Conservation (phyloP, 495 filamentous ascomycete genomes). For the Neurospora tetrasperma region DNA sequence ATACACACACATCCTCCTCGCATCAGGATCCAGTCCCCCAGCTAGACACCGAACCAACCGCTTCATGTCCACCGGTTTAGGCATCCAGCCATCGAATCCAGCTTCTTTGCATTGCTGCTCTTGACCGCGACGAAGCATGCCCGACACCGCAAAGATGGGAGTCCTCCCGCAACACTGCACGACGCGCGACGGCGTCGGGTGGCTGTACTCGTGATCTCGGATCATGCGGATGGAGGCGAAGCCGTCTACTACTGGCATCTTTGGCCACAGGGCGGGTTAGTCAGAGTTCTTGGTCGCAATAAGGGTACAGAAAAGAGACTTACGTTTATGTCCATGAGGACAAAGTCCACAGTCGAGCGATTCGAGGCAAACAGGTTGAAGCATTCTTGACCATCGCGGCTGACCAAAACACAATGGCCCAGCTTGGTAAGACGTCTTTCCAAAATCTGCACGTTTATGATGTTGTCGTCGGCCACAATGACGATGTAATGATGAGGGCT, state of each 20-base stretch:
- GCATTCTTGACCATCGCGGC: constrained; percentile 72
- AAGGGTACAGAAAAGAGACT: not conserved
- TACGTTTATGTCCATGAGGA: constrained; percentile 19
- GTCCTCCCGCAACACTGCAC: constrained; percentile 13
- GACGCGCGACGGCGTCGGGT: constrained; percentile 10
- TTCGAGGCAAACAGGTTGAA: constrained; percentile 42
- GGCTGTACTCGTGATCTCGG: constrained; percentile 7
- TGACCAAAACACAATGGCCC: constrained; percentile 58
- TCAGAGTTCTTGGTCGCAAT: not conserved
- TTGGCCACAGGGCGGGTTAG: not conserved
- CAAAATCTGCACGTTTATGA: constrained; percentile 70
- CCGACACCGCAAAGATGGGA: constrained; percentile 13
- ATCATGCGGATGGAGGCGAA: constrained; percentile 12
- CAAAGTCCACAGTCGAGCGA: constrained; percentile 14
- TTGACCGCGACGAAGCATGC: constrained; percentile 15
- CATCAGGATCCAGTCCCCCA: constrained; percentile 6
- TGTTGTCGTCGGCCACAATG: constrained; percentile 76
- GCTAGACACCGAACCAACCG: constrained; percentile 6
- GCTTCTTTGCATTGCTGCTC: constrained; percentile 7
- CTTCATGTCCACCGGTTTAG: constrained; percentile 56
- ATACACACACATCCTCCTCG: constrained; percentile 7
- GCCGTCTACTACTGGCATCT: constrained; percentile 20
- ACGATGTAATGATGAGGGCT: constrained; percentile 42
- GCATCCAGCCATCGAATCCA: constrained; percentile 65
- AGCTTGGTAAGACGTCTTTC: constrained; percentile 62